These are phyloP conservation scores for Mariannaea sp. DNA, from an alignment of 2,329 filamentous ascomycete species.

Conservation along the genomic window DNA sequence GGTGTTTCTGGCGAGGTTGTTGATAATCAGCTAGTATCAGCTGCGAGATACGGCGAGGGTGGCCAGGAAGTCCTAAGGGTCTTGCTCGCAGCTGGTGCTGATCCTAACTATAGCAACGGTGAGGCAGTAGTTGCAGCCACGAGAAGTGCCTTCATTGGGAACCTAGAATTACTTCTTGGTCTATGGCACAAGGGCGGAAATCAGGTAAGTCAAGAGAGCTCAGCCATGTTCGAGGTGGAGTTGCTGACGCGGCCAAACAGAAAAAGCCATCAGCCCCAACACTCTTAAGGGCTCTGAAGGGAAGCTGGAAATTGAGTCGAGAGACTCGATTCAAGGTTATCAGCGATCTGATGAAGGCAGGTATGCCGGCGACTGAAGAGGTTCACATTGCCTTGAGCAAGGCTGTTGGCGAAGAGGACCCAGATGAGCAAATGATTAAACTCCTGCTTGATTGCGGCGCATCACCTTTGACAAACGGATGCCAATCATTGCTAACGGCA, in stretches of 20 bases:
- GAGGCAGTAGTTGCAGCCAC: conserved; percentile 61
- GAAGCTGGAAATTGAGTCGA: conserved; percentile 55
- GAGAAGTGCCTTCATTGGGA: conserved; percentile 55
- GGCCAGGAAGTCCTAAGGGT: conserved; percentile 55
- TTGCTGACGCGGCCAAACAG: conserved; percentile 37
- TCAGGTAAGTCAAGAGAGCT: conserved; percentile 46
- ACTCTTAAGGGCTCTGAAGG: conserved; percentile 56
- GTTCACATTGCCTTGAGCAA: conserved; percentile 56
- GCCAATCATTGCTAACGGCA: conserved; percentile 58
- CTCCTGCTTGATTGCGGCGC: conserved; percentile 57
- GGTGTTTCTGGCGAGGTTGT: conserved; percentile 58
- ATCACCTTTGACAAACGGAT: conserved; percentile 56
- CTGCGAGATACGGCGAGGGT: conserved; percentile 55
- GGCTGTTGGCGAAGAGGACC: conserved; percentile 58
- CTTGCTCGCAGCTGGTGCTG: conserved; percentile 57
- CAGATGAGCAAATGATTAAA: conserved; percentile 52
- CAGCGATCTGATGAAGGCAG: conserved; percentile 57
- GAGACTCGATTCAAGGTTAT: conserved; percentile 55
- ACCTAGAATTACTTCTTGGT: conserved; percentile 57
- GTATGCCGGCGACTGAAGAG: conserved; percentile 53
- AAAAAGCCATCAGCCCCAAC: conserved; percentile 54
- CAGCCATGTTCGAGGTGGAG: conserved; percentile 4
- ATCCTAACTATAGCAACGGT: conserved; percentile 59
- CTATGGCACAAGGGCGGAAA: conserved; percentile 47
- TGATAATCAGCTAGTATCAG: conserved; percentile 58